These are phyloP conservation scores for Xylaria sp. DNA, from an alignment of 2,329 filamentous ascomycete species.

Conservation along the genomic window DNA sequence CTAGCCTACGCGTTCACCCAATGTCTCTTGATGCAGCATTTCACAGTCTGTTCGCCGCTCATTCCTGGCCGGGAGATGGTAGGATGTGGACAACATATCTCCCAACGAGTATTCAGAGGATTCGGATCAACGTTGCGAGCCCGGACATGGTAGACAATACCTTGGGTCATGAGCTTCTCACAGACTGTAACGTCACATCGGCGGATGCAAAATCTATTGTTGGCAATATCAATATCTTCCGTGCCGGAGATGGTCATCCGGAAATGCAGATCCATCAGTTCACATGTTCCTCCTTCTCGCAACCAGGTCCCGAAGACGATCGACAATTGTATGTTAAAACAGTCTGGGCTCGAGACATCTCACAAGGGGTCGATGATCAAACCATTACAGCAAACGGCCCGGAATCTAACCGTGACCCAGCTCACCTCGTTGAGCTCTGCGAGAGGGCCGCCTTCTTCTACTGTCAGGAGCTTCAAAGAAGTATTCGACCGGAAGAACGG, in stretches of 20 bases:
- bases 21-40: neutral
- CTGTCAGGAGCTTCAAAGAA: too few species aligned
- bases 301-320: too few species aligned
- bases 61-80: constrained; percentile 6
- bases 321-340: too few species aligned
- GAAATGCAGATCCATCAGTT: too few species aligned
- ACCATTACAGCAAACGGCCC: too few species aligned
- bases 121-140: neutral
- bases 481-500: neutral
- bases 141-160: too few species aligned
- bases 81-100: neutral
- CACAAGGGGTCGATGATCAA: too few species aligned
- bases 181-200: neutral
- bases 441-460: too few species aligned
- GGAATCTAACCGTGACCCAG: too few species aligned
- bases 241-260: neutral
- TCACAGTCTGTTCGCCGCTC: neutral
- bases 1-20: neutral
- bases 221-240: constrained; percentile 6
- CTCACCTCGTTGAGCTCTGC: too few species aligned
- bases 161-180: neutral
- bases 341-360: too few species aligned
- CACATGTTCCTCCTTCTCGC: too few species aligned
- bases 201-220: neutral
- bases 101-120: neutral